Evolutionary conservation across 805 yeast genomes (phyloP).

Genomic region (Starmerella potacharoeniae): DNA sequence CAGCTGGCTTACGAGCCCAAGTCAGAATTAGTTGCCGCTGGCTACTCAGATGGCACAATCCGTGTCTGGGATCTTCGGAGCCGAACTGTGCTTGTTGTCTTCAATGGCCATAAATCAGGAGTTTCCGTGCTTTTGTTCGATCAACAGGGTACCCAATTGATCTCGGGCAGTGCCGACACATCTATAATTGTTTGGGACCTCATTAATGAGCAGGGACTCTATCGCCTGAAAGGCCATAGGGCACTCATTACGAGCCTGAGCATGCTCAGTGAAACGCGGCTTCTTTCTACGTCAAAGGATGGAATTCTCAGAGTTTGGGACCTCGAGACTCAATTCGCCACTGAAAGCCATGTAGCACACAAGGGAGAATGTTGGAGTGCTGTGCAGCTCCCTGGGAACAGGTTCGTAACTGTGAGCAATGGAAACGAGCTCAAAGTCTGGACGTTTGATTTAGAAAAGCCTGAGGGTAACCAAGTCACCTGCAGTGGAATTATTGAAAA

Average conservation of each 20-base stretch:
- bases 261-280: constrained; percentile 48
- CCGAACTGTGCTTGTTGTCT: constrained; percentile 61
- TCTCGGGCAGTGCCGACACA: constrained; percentile 81
- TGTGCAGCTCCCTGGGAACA: constrained; percentile 31
- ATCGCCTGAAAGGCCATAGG: constrained; percentile 77
- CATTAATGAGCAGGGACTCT: constrained; percentile 81
- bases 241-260: constrained; percentile 73
- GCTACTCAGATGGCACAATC: constrained; percentile 79
- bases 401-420: constrained; percentile 59
- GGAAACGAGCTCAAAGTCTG: constrained; percentile 78
- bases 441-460: constrained; percentile 48
- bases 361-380: constrained; percentile 84
- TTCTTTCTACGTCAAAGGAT: constrained; percentile 73
- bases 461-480: constrained; percentile 42
- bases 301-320: constrained; percentile 94
- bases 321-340: constrained; percentile 71
- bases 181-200: constrained; percentile 87
- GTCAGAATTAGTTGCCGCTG: constrained; percentile 71
- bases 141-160: constrained; percentile 66
- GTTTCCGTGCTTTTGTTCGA: constrained; percentile 65
- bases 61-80: constrained; percentile 86
- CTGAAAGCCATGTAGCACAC: constrained; percentile 91
- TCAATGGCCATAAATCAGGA: constrained; percentile 83
- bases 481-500: constrained; percentile 62
- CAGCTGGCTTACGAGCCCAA: constrained; percentile 48